Base-by-base conservation (phyloP, 768 basidiomycete species). In the Mycena polygramma region DNA sequence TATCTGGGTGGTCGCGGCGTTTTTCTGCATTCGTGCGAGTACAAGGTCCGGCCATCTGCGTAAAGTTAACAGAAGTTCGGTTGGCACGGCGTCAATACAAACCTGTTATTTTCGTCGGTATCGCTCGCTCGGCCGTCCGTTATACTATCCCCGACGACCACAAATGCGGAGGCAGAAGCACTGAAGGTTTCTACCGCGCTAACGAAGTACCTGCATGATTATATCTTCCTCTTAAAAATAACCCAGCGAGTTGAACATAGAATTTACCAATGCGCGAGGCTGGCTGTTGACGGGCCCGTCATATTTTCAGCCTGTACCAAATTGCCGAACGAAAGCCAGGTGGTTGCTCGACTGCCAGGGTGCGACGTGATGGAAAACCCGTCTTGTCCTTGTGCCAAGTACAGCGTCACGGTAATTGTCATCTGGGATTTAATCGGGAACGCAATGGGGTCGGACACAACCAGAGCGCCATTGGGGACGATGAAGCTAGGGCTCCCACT, bases 111-210 rank as follows among this genome's bases (percentile, higher is more conserved):
- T 54, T 67, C 73, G 72, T 88, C 80, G 15, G 79, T 83, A 57
- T 77, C 79, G 74, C 84, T 86, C 43, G 80, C 86, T 37, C 86
- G 82, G 20, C 87, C 87, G 68, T 88, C 87, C 2, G 87, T 88
- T 64, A 87, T 85, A 73, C 85, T 87, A 77, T 88, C 87, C 7
- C 87, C 87, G 37, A 88, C 81, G 64, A 88, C 83, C 37, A 80
- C 82, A 35, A 86, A 78, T 9, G 81, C 76, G 39, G 76, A 73
- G 0, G 72, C 75, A 9, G 68, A 68, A 7, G 82, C 78, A 0
- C 79, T 79, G 78, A 81, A 83, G 1, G 78, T 82, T 62, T 86
- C 84, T 15, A 87, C 79, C 0, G 83, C 82, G 69, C 84, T 86
- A 41, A 85, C 69, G 72, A 84, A 85, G 77, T 81, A 86, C 84